Conservation (phyloP, 2,329 filamentous ascomycete genomes). For the Sclerotinia sclerotiorum region DNA sequence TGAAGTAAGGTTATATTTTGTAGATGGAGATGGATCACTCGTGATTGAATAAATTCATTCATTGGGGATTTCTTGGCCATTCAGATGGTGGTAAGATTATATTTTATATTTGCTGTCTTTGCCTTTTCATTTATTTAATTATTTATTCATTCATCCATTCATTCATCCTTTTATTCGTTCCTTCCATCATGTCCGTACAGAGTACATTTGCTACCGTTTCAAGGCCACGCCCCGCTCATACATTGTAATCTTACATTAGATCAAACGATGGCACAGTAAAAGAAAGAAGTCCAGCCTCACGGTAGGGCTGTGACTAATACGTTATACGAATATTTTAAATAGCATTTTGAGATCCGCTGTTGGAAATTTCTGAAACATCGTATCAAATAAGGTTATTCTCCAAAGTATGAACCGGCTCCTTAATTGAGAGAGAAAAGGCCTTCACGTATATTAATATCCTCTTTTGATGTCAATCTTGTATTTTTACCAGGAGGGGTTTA, state of each 20-base stretch:
- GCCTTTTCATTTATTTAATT: background rate
- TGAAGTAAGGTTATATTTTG: background rate
- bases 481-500: background rate
- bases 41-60: background rate
- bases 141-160: background rate
- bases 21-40: too few species aligned
- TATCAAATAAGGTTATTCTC: background rate
- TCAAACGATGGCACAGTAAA: background rate
- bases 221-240: background rate
- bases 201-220: background rate
- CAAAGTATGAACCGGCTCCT: background rate
- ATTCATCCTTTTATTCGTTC: background rate
- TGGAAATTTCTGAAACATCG: background rate
- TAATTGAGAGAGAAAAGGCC: background rate
- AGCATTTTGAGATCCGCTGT: background rate
- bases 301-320: conserved; percentile 17
- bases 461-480: background rate
- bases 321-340: background rate
- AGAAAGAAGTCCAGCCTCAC: conserved; percentile 3
- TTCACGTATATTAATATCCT: background rate
- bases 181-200: too few species aligned
- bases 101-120: background rate
- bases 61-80: background rate
- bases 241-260: background rate
- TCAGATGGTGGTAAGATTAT: background rate